Evolutionary conservation across 768 basidiomycete genomes (phyloP).

Genomic region (Clavaria fumosa): DNA sequence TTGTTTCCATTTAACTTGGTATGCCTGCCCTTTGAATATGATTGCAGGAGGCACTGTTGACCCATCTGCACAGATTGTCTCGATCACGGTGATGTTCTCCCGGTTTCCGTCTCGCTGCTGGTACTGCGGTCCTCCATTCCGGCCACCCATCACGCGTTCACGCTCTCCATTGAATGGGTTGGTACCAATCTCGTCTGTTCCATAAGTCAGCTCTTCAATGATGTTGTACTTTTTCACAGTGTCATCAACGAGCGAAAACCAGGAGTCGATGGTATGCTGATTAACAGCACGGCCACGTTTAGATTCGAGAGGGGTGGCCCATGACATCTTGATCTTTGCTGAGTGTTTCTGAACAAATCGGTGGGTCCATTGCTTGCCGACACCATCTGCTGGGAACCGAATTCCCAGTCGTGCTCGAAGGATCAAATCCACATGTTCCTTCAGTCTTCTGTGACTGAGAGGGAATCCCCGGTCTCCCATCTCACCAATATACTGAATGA

Average conservation of each 20-base stretch:
- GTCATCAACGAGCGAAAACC: conserved; percentile 19
- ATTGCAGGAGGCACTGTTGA: conserved; percentile 21
- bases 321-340: conserved; percentile 15
- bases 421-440: conserved; percentile 16
- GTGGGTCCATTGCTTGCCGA: conserved; percentile 24
- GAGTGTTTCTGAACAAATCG: conserved; percentile 18
- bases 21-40: conserved; percentile 25
- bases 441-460: conserved; percentile 17
- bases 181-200: conserved; percentile 22
- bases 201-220: conserved; percentile 18
- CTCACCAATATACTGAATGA: conserved; percentile 18
- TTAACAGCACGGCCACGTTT: conserved; percentile 23
- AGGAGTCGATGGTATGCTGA: conserved; percentile 18
- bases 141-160: conserved; percentile 19
- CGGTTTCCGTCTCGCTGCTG: conserved; percentile 16
- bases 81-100: conserved; percentile 23
- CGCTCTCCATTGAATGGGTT: conserved; percentile 11
- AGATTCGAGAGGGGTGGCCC: conserved; percentile 18
- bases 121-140: conserved; percentile 14
- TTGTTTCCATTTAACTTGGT: conserved; percentile 22
- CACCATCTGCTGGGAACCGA: conserved; percentile 17
- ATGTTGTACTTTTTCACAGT: conserved; percentile 10
- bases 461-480: conserved; percentile 21
- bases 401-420: conserved; percentile 15
- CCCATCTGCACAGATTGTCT: conserved; percentile 26